Evolutionary conservation across 495 filamentous ascomycete genomes (phyloP), one percentile per base, ranked within the genome.

Genomic region (Extremus antarcticus): DNA sequence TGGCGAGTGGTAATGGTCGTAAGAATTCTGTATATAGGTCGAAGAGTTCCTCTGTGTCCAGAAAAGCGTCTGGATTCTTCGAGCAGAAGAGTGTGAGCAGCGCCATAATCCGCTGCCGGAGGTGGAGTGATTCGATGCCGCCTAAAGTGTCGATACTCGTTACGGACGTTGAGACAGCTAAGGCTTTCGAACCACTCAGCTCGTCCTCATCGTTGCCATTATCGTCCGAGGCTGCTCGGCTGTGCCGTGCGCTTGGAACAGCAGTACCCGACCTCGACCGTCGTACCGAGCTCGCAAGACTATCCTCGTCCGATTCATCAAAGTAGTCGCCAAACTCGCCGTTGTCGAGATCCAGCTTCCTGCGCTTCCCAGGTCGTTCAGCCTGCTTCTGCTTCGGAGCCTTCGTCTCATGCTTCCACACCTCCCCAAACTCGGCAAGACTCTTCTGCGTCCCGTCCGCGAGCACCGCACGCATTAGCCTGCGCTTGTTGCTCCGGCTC

Each of bases 21-120:
- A 92, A 74, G 53, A 78, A 78, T 39, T 84, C 79, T 49, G 78
- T 75, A 55, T 83, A 85, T 19, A 76, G 69, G 54, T 84, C 76
- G 69, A 88, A 90, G 57, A 94, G 78, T 4, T 80, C 78, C 0
- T 69, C 67, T 0, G 77, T 61, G 20, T 67, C 46, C 19, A 74
- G 73, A 57, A 84, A 82, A n/a, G 69, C 59, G 0, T 65, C 29
- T 7, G 62, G 63, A 1, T 46, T 20, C 19, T 19, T 20, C 7
- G 32, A 1, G 25, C 50, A 50, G 50, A 54, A 47, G 22, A 20
- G 19, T 38, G 72, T 68, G 3, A 77, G 56, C 1, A 41, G 56
- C 43, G 55, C 72, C 54, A 88, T 78, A 21, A 89, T 69, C 20
- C 80, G 77, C 62, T 83, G 76, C 29, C 85, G 81, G 53, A 87